Evolutionary conservation across 257 asterid genomes (phyloP).

Genomic region (Solanum lignicaule): DNA sequence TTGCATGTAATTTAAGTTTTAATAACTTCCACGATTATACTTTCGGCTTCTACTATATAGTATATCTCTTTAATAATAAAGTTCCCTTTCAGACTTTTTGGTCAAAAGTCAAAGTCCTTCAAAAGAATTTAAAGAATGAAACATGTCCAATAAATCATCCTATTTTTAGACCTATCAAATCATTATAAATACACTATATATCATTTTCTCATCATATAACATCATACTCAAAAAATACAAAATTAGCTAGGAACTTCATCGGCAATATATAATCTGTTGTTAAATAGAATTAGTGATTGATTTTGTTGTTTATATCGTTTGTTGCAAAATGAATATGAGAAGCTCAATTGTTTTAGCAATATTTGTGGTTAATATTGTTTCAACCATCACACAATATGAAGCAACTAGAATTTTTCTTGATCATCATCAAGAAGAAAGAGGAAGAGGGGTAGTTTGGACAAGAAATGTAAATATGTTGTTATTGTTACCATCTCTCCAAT

Average conservation of each 20-base stretch:
- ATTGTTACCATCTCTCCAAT: background rate
- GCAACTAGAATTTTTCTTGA: background rate
- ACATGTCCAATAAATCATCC: background rate
- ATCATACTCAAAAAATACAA: background rate
- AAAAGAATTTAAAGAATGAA: background rate
- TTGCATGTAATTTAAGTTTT: background rate
- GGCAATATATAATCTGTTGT: background rate
- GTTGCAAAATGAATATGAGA: background rate
- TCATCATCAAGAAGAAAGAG: background rate
- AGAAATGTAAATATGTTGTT: background rate
- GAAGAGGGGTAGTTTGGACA: background rate
- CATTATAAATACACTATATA: background rate
- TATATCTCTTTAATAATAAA: background rate
- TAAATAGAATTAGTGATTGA: background rate
- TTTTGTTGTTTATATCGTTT: background rate
- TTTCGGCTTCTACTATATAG: background rate
- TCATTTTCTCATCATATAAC: background rate
- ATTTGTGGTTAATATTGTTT: background rate
- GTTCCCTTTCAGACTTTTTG: background rate
- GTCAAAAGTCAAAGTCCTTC: background rate
- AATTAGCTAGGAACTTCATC: background rate
- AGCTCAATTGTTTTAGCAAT: background rate
- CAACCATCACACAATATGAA: background rate
- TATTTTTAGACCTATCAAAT: background rate
- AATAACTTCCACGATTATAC: background rate